Conservation (phyloP, 495 filamentous ascomycete species). For the Hypoxylon fragiforme region DNA sequence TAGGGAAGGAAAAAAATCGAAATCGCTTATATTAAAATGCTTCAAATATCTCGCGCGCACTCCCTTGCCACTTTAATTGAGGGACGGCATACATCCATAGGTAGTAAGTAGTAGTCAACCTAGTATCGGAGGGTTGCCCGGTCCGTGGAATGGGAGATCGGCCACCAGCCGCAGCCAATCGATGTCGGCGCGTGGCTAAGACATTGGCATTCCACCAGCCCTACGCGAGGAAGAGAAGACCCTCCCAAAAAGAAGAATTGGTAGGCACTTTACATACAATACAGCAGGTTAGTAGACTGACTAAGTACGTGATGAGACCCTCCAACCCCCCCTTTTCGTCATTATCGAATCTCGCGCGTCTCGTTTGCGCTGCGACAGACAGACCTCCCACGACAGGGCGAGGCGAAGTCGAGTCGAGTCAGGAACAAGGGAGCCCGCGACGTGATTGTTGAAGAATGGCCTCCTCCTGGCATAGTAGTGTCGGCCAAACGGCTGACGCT, state of each 20-base stretch:
- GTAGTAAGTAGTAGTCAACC: no score
- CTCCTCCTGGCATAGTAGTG: conserved; percentile 12
- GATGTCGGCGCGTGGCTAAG: conserved; percentile 31
- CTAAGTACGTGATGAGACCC: conserved; percentile 13
- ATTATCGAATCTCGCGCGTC: conserved; percentile 30
- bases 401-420: background rate
- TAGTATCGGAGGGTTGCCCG: no score
- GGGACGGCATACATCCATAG: no score
- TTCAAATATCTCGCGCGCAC: conserved; percentile 20
- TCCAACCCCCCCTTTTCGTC: conserved; percentile 30
- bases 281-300: background rate
- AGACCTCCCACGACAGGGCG: conserved; percentile 18
- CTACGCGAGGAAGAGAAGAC: conserved; percentile 2
- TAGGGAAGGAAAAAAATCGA: no score
- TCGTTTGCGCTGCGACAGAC: conserved; percentile 11
- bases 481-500: conserved; percentile 8
- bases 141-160: conserved; percentile 30
- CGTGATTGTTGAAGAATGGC: conserved; percentile 28
- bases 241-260: no score
- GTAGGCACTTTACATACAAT: no score
- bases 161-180: conserved; percentile 15
- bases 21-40: conserved; percentile 23
- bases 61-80: conserved; percentile 18
- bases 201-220: conserved; percentile 35
- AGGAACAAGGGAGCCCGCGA: conserved; percentile 23